A percentile compares a stretch with the other conserved stretches of the same genome.
These are phyloP conservation scores for Lactifluus hygrophoroides DNA, from an alignment of 768 basidiomycete genomes.

Conservation along the genomic window DNA sequence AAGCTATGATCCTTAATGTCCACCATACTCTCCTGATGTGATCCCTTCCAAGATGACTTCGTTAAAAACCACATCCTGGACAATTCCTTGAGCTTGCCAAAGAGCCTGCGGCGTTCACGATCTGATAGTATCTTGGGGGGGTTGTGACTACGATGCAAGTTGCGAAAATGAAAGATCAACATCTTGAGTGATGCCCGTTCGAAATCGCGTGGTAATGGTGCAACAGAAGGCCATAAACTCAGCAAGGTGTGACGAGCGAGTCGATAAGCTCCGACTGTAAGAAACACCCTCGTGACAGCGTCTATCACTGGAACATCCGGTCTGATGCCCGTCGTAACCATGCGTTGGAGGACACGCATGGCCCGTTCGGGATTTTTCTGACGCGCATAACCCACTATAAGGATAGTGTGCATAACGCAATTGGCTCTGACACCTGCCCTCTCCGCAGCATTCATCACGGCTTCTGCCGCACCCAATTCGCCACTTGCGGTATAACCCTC, in stretches of 20 bases:
- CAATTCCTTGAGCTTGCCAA: slow-evolving; percentile 31
- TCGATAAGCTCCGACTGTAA: slow-evolving; percentile 42
- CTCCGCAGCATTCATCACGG: slow-evolving; percentile 44
- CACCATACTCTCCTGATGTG: background rate
- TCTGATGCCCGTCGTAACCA: slow-evolving; percentile 50
- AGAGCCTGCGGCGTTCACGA: slow-evolving; percentile 30
- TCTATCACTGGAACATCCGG: slow-evolving; percentile 70
- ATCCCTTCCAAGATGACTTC: background rate
- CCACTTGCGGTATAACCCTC: slow-evolving; percentile 58
- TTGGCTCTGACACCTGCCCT: slow-evolving; percentile 47
- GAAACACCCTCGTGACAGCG: slow-evolving; percentile 61
- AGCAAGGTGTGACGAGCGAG: slow-evolving; percentile 48
- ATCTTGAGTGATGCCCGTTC: slow-evolving; percentile 35
- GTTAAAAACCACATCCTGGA: slow-evolving; percentile 38
- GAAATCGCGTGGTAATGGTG: slow-evolving; percentile 49
- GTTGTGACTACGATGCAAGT: slow-evolving; percentile 23
- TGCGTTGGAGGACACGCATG: slow-evolving; percentile 46
- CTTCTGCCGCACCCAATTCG: slow-evolving; percentile 48
- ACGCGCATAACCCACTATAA: slow-evolving; percentile 66
- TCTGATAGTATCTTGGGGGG: slow-evolving; percentile 25
- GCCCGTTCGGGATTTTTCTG: slow-evolving; percentile 47
- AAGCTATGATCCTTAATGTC: background rate
- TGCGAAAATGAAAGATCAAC: slow-evolving; percentile 42
- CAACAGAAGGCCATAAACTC: slow-evolving; percentile 52
- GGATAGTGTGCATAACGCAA: slow-evolving; percentile 65